Percentiles rank a stretch among this genome's conserved stretches.
Conservation (phyloP, 306 rosid genomes). For the Trifolium subterraneum region DNA sequence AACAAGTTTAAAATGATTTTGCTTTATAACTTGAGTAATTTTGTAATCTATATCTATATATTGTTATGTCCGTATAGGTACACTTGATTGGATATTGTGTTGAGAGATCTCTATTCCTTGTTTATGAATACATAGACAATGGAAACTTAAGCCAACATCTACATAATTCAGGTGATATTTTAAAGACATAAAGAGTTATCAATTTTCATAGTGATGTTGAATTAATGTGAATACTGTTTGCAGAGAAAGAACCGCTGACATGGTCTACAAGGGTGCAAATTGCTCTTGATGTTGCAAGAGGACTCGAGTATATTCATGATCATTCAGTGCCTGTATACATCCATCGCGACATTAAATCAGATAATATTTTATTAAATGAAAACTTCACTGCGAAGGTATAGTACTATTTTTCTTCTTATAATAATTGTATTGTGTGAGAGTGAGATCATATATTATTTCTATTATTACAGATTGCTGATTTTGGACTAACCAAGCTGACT, state of each 20-base stretch:
- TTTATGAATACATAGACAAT: slow-evolving; percentile 86
- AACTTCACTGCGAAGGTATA: slow-evolving; percentile 69
- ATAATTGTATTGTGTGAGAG: not conserved
- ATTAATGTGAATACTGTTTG: slow-evolving; percentile 8
- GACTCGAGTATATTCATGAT: slow-evolving; percentile 95
- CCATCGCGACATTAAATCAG: slow-evolving; percentile 93
- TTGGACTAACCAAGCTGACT: slow-evolving; percentile 81
- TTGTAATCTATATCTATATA: too few species aligned
- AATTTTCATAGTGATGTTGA: not conserved
- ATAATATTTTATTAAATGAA: slow-evolving; percentile 77
- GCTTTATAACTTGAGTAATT: too few species aligned
- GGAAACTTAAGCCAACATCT: slow-evolving; percentile 85
- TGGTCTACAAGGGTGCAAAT: slow-evolving; percentile 88
- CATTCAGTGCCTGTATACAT: slow-evolving; percentile 86
- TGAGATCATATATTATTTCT: slow-evolving; percentile 5
- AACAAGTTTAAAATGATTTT: not conserved
- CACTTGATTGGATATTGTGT: slow-evolving; percentile 90
- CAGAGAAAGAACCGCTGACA: slow-evolving; percentile 70
- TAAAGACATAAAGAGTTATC: not conserved
- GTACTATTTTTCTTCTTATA: not conserved
- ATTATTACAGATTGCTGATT: slow-evolving; percentile 77
- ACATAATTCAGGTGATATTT: slow-evolving; percentile 67
- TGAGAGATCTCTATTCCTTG: slow-evolving; percentile 77
- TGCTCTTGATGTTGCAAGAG: slow-evolving; percentile 90
- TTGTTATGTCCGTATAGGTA: slow-evolving; percentile 49